These are phyloP conservation scores for Vitis vinifera DNA, from an alignment of 164 flowering plant genomes.

Conservation along the genomic window ASM3070453v1 NC_081814.1:3656001-3656500, in stretches of 20 bases:
- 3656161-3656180: neutral
- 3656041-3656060: too few species aligned
- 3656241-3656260: constrained; percentile 52
- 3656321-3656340: constrained; percentile 54
- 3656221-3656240: constrained; percentile 28
- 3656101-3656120: too few species aligned
- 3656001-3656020: too few species aligned
- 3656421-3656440: constrained; percentile 33
- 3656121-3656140: too few species aligned
- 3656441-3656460: neutral
- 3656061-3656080: too few species aligned
- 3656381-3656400: constrained; percentile 50
- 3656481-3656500: neutral
- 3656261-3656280: constrained; percentile 37
- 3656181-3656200: constrained; percentile 1
- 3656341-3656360: constrained; percentile 48
- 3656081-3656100: too few species aligned
- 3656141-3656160: neutral
- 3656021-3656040: too few species aligned
- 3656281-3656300: constrained; percentile 45
- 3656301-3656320: constrained; percentile 36
- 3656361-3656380: constrained; percentile 38
- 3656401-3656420: constrained; percentile 40
- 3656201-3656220: constrained; percentile 31
- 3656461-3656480: too few species aligned